Percentiles rank a stretch among this genome's conserved stretches.
Conservation (phyloP, 164 flowering plant species). For the Chimonanthus praecox region DNA sequence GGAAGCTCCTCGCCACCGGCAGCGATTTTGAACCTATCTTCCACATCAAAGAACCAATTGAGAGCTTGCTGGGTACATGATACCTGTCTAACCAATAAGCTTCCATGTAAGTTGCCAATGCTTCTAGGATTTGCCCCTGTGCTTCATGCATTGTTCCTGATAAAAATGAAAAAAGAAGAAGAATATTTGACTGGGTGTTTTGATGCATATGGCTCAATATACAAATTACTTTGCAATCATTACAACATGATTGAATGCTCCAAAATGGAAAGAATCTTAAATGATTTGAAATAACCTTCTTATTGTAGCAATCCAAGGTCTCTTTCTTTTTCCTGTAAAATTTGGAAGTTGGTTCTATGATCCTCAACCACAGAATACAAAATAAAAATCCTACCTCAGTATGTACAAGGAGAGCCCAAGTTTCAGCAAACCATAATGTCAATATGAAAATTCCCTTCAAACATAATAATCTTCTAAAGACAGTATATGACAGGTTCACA, state of each 20-base stretch:
- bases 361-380: no score
- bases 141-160: constrained; percentile 61
- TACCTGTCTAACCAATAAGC: constrained; percentile 48
- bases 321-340: neutral
- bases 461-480: no score
- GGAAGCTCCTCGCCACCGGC: constrained; percentile 75
- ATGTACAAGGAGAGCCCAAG: no score
- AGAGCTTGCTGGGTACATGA: constrained; percentile 62
- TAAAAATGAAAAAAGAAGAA: neutral
- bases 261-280: neutral
- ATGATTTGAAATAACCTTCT: neutral
- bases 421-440: no score
- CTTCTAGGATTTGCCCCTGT: constrained; percentile 45
- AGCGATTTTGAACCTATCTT: constrained; percentile 46
- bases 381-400: no score
- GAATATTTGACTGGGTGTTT: neutral
- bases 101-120: constrained; percentile 43
- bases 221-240: no score
- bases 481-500: no score
- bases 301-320: neutral
- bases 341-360: no score
- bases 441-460: no score
- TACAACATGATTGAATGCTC: no score
- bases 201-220: neutral
- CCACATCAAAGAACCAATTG: constrained; percentile 49